phyloP scores from a whole-genome alignment of 2,329 filamentous ascomycete species.

The Hypoxylon sp. region DNA sequence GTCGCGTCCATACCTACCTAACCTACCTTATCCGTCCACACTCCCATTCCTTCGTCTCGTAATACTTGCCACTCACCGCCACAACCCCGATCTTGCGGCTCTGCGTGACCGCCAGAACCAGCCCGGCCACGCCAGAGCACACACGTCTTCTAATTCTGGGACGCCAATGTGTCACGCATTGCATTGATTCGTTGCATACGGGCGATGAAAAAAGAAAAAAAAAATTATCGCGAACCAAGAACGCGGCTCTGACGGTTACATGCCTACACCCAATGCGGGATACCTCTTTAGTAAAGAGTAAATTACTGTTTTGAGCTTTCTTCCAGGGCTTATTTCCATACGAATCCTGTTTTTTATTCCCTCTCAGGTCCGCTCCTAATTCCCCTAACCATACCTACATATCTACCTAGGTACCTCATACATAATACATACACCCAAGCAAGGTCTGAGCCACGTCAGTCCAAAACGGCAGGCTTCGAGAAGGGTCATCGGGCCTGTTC shows the following conservation, averaged over 20 bases:
- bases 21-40: background rate
- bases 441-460: constrained; percentile 29
- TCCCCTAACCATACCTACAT: background rate
- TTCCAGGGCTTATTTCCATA: background rate
- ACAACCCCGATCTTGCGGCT: constrained; percentile 19
- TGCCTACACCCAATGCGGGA: background rate
- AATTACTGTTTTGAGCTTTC: background rate
- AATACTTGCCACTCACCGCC: constrained; percentile 29
- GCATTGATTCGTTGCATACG: constrained; percentile 4
- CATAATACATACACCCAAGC: background rate
- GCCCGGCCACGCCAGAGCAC: background rate
- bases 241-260: background rate
- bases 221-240: background rate
- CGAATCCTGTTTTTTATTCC: constrained; percentile 10
- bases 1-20: constrained; percentile 17
- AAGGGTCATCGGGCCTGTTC: constrained; percentile 42
- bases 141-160: background rate
- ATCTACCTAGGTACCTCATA: background rate
- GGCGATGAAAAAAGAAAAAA: background rate
- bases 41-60: background rate
- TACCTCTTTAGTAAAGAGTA: background rate
- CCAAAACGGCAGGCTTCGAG: constrained; percentile 45
- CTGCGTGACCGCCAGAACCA: constrained; percentile 19
- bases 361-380: background rate
- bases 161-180: constrained; percentile 10